Conservation (phyloP, 2,329 filamentous ascomycete genomes). For the Exophiala viscosa region DNA sequence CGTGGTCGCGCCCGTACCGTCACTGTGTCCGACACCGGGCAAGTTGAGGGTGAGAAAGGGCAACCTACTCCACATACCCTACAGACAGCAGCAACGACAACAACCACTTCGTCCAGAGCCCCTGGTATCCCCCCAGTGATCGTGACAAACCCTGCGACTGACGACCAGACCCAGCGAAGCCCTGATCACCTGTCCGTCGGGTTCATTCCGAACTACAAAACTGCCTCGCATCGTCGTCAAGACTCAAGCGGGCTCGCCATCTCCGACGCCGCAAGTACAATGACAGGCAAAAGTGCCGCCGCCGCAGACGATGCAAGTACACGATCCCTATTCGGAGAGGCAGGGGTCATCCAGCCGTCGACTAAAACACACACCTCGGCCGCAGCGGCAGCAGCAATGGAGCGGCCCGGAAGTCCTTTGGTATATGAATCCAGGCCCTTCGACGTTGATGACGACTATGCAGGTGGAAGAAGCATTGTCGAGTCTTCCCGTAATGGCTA, state of each 20-base stretch:
- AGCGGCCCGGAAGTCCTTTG: slow-evolving; percentile 13
- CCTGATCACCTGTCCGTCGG: slow-evolving; percentile 17
- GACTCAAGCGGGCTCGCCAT: slow-evolving; percentile 8
- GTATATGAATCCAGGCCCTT: slow-evolving; percentile 9
- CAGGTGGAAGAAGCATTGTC: neutral
- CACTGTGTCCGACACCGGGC: slow-evolving; percentile 24
- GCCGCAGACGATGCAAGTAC: slow-evolving; percentile 24
- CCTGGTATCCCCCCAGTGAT: neutral
- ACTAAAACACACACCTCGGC: neutral
- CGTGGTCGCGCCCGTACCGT: slow-evolving; percentile 20
- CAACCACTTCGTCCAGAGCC: neutral
- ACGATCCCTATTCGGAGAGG: slow-evolving; percentile 24
- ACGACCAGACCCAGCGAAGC: neutral
- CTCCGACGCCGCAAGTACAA: slow-evolving; percentile 22
- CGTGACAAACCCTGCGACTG: neutral
- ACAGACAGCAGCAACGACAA: neutral
- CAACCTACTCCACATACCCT: neutral
- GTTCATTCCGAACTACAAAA: slow-evolving; percentile 25
- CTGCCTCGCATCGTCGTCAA: slow-evolving; percentile 21
- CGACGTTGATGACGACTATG: slow-evolving; percentile 5
- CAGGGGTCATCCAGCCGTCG: slow-evolving; percentile 19
- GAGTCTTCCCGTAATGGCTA: slow-evolving; percentile 6
- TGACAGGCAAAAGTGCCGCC: slow-evolving; percentile 15
- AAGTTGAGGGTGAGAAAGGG: slow-evolving; percentile 16
- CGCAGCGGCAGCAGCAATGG: neutral